Percentiles rank a stretch among this genome's conserved stretches.
Conservation (phyloP, 1,284 basidiomycete species). For the Marasmius oreades region DNA sequence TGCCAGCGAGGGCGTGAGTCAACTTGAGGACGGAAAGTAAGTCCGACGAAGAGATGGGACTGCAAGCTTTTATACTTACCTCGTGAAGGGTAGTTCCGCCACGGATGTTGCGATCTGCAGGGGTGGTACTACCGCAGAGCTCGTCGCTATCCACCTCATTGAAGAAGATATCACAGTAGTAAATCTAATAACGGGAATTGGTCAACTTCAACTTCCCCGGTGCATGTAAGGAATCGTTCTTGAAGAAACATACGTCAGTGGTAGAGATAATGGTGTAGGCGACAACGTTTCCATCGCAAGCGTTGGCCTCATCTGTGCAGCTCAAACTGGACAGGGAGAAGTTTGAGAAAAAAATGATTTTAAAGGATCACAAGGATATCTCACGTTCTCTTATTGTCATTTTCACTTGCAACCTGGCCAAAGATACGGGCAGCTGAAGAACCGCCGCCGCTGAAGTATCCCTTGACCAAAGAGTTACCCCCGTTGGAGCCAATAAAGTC, state of each 20-base stretch:
- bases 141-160: slow-evolving; percentile 12
- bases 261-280: slow-evolving; percentile 19
- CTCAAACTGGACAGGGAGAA: slow-evolving; percentile 12
- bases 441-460: slow-evolving; percentile 16
- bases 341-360: neutral
- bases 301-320: slow-evolving; percentile 17
- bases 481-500: slow-evolving; percentile 16
- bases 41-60: too few relatives aligned
- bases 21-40: too few relatives aligned
- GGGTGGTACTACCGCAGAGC: slow-evolving; percentile 18
- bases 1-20: slow-evolving; percentile 22
- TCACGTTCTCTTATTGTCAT: slow-evolving; percentile 15
- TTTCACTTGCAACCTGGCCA: slow-evolving; percentile 17
- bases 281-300: slow-evolving; percentile 17
- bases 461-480: slow-evolving; percentile 15
- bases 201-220: neutral
- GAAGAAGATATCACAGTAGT: slow-evolving; percentile 22
- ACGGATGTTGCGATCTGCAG: slow-evolving; percentile 17
- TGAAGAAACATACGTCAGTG: slow-evolving; percentile 15
- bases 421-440: slow-evolving; percentile 10
- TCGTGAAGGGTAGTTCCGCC: slow-evolving; percentile 21
- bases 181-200: slow-evolving; percentile 12
- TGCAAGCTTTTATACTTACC: slow-evolving; percentile 4
- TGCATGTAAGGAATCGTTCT: neutral
- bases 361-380: neutral